Evolutionary conservation across 2,329 filamentous ascomycete genomes (phyloP), one percentile per base, ranked within the genome.

Genomic region (Periconia sp.): DNA sequence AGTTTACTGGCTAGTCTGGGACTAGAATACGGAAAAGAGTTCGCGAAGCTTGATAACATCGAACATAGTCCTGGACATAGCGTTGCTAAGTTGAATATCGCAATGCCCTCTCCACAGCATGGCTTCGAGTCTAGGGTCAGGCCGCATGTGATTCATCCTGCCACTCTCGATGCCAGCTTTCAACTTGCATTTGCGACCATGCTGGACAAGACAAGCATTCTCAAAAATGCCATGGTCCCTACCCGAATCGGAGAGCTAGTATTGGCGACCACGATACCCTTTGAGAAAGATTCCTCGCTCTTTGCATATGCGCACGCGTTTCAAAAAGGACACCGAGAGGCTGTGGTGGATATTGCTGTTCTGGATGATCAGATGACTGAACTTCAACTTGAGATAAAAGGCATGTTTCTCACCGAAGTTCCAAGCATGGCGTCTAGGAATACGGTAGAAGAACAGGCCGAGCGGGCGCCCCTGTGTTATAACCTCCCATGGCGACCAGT

Each of bases 161-260:
- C 22, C 8, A 35, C 39, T 12, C 31, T 43, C n/a, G 40, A 35
- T 18, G 31, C 28, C 13, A 17, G 32, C 4, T 32, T 40, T 17
- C 37, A 40, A 3, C 7, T 17, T 5, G 17, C 10, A 13, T 17
- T 40, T 9, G 37, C 19, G 2, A 13, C 22, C n/a, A 5, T 12
- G 18, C 24, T 9, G 11, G 24, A 32, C 8, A 17, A 17, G 11
- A 15, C 11, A 7, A 19, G 28, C n/a, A 18, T 4, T 5, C n/a
- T 17, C 11, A 24, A 11, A 3, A 37, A 25, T 12, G 6, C 40
- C n/a, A 17, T 43, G 13, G 25, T 43, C 5, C 40, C 40, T 8
- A 43, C 16, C 9, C 37, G 17, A 4, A 36, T 43, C 26, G 40
- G 25, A 6, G 40, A 43, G 16, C 13, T 43, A 5, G 34, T 25